Conservation (phyloP, 2,329 filamentous ascomycete species). For the Chaetomium sp. region DNA sequence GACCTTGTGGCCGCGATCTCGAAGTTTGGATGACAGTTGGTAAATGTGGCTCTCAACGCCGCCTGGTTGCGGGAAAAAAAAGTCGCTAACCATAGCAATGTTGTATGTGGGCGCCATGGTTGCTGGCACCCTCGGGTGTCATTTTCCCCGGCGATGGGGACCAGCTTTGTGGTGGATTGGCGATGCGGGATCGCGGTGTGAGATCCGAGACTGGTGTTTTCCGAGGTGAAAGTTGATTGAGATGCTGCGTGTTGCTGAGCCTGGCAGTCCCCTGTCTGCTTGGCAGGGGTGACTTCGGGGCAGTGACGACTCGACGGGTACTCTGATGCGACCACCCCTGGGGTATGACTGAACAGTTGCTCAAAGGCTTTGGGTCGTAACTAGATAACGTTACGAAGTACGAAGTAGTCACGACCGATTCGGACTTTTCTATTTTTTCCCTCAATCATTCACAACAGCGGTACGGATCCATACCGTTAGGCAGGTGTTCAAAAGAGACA, state of each 20-base stretch:
- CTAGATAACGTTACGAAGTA: no score
- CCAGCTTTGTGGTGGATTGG: not conserved
- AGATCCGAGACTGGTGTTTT: not conserved
- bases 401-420: no score
- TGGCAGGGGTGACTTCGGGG: no score
- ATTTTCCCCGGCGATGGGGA: slow-evolving; percentile 5
- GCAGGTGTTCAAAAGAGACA: no score
- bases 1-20: slow-evolving; percentile 96
- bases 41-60: slow-evolving; percentile 98
- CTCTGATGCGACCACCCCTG: no score
- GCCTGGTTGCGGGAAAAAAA: slow-evolving; percentile 97
- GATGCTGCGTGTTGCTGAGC: not conserved
- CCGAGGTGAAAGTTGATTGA: not conserved
- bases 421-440: no score
- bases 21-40: slow-evolving; percentile 90
- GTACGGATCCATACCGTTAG: no score
- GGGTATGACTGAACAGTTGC: no score
- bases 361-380: no score
- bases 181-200: not conserved
- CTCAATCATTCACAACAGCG: no score
- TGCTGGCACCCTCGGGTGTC: slow-evolving; percentile 1
- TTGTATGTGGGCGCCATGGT: slow-evolving; percentile 53
- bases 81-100: slow-evolving; percentile 93
- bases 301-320: no score
- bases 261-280: not conserved